Conservation (phyloP, 176 grass and related monocot species). For the Oryza glumipatula region DNA sequence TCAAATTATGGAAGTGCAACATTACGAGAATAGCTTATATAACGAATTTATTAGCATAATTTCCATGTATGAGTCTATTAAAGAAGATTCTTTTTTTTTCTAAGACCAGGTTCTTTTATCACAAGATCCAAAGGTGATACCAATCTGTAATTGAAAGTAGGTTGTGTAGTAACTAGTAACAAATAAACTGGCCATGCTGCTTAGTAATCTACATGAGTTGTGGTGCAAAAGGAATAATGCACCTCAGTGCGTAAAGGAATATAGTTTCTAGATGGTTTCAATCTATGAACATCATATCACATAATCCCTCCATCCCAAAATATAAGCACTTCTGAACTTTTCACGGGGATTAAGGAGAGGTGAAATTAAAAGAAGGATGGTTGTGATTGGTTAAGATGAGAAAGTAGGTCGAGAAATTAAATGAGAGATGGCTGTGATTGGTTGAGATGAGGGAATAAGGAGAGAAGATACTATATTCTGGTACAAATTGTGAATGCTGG, state of each 20-base stretch:
- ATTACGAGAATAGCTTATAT: background rate
- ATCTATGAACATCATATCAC: background rate
- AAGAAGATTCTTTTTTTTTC: background rate
- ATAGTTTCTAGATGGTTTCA: constrained; percentile 3
- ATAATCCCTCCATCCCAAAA: background rate
- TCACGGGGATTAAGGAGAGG: too few species aligned
- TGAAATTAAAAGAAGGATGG: too few species aligned
- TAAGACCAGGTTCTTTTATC: background rate
- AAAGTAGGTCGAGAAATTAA: too few species aligned
- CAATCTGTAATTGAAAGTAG: background rate
- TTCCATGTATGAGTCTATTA: background rate
- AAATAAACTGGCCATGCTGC: background rate
- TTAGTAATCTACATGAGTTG: background rate
- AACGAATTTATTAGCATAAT: background rate
- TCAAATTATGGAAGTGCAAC: background rate
- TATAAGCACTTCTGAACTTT: too few species aligned
- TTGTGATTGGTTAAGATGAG: too few species aligned
- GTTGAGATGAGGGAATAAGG: too few species aligned
- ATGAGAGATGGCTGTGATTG: too few species aligned
- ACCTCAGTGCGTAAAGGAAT: background rate
- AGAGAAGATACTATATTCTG: too few species aligned
- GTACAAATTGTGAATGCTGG: too few species aligned
- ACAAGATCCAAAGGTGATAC: background rate
- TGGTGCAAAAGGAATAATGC: background rate
- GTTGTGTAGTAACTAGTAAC: background rate